Evolutionary conservation across 306 rosid species (phyloP), one percentile per base, ranked within the genome.

Genomic region (Dicorynia guianensis): DNA sequence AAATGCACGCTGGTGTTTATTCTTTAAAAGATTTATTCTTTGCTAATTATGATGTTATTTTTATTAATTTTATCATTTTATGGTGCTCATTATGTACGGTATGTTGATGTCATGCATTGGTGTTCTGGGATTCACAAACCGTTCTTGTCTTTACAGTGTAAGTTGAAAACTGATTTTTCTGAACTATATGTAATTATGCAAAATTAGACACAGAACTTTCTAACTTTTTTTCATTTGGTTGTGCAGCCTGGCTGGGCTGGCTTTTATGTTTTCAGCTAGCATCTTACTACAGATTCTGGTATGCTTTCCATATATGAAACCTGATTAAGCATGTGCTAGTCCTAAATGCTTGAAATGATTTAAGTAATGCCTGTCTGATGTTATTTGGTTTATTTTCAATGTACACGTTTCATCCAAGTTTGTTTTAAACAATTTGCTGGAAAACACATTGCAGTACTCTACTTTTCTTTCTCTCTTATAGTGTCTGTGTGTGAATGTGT

Each of bases 211-310:
- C 61, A 74, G 57, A 64, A 67, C 18, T 5, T 53, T 78, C 64
- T 72, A 57, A 78, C 10, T 11, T 35, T 69, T 69, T 77, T 57
- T 43, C 60, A 70, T 50, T 67, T 75, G 59, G 1, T 39, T 42
- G 35, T 86, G 88, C 85, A 96, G 99, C 79, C 97, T 96, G 81
- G 99, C 97, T 58, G 99, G 98, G 71, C 87, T 96, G 78, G 99
- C 99, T 52, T 96, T 96, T 87, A 96, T 96, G 99, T 96, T 96
- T 83, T 96, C 99, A 11, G 75, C 99, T 72, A 96, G 98, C 93
- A 87, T 96, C 74, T 81, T 96, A 93, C 91, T 96, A 49, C 98
- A 96, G 87, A 88, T 96, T 69, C 86, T 96, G 93, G 98, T 96
- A 90, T 75, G 87, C 39, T 68, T 79, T 25, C 30, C 30, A 25